A percentile compares a stretch with the other conserved stretches of the same genome.
Conservation (phyloP, 805 yeast genomes). For the Millerozyma miso region DNA sequence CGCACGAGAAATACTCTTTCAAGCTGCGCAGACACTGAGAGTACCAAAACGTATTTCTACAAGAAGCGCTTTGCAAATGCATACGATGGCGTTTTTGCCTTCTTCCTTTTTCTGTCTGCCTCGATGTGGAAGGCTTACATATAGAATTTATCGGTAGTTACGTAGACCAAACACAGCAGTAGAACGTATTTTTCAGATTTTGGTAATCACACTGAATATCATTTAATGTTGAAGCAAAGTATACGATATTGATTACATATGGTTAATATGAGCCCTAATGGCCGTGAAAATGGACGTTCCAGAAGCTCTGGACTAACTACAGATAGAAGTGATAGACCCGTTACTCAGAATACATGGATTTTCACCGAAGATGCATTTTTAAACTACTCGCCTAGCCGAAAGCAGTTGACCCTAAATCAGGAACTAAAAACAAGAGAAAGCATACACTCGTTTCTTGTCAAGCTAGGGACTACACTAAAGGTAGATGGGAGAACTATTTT, state of each 20-base stretch:
- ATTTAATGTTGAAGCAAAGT: neutral
- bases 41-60: too few species aligned
- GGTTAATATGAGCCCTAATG: neutral
- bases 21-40: too few species aligned
- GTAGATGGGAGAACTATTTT: conserved; percentile 39
- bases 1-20: too few species aligned
- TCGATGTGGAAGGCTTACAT: too few species aligned
- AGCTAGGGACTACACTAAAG: conserved; percentile 32
- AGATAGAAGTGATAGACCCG: neutral
- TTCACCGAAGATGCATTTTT: conserved; percentile 33
- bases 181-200: neutral
- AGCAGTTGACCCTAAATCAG: conserved; percentile 28
- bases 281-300: neutral
- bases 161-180: too few species aligned
- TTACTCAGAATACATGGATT: conserved; percentile 29
- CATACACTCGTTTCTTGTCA: conserved; percentile 34
- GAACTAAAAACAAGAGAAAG: conserved; percentile 36
- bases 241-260: neutral
- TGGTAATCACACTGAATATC: neutral
- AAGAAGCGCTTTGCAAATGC: too few species aligned
- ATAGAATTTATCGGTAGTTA: too few species aligned
- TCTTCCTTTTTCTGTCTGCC: too few species aligned
- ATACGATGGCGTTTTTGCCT: too few species aligned
- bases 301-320: neutral
- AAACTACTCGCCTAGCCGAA: conserved; percentile 28